Evolutionary conservation across 2,329 filamentous ascomycete species (phyloP), one percentile per base, ranked within the genome.

Genomic region (Alternaria panax): DNA sequence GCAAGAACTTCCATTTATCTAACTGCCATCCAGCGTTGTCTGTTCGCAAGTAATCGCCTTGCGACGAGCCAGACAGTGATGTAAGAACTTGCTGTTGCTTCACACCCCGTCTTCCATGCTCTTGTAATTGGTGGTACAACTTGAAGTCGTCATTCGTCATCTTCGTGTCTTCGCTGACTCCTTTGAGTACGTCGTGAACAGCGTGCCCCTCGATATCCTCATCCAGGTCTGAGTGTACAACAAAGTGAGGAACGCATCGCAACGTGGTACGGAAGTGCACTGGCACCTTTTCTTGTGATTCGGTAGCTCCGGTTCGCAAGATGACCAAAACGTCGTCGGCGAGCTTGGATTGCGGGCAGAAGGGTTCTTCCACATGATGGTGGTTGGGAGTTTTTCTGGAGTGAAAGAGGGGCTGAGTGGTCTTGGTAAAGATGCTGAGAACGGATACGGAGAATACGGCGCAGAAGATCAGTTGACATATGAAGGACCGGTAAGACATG

Each of bases 221-320:
- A 38, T 84, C 83, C 60, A 84, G 82, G 69, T 88, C 87, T 41
- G 86, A 88, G 71, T 86, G 85, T 57, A 89, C 80, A 34, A 83
- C 78, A 58, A 82, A 84, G 72, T 87, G 74, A 41, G 83, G 83
- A 58, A 86, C 80, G 72, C 86, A 88, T 69, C 80, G 79, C 40
- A 88, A 76, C 0, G 84, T 87, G 0, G 86, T 87, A 57, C 80
- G 74, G 65, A 87, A 82, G 72, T 88, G 86, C 14, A 83, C 78
- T 3, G 86, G 86, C 11, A 88, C 78, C 69, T 87, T 87, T 50
- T 85, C 81, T 45, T 80, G 79, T 18, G 85, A 81, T 72, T 88
- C 86, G 16, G 85, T 87, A 16, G 86, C 85, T 41, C 86, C 86
- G 2, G 86, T 88, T 62, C 86, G 84, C 63, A 88, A 78, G n/a